These are phyloP conservation scores for Calonectria ilicicola DNA, from an alignment of 2,329 filamentous ascomycete species.

Conservation along the genomic window DNA sequence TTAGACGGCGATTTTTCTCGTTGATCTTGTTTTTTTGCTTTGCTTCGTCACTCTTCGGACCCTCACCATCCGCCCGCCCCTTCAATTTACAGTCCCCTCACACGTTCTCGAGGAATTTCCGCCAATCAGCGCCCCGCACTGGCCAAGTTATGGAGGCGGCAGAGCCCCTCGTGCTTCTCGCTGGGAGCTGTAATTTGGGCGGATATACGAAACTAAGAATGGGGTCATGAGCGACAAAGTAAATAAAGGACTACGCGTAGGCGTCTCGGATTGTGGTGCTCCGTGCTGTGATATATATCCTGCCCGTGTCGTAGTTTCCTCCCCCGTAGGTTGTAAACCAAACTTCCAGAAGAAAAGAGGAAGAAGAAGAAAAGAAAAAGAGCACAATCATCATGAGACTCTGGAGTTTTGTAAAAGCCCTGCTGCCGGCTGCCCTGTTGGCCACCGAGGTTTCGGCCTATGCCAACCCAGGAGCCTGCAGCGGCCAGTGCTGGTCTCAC, in stretches of 20 bases:
- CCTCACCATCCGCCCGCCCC: conserved; percentile 16
- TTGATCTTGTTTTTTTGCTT: neutral
- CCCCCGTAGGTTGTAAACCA: neutral
- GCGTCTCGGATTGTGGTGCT: neutral
- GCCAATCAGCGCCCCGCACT: conserved; percentile 21
- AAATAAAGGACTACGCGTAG: neutral
- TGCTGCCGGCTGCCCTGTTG: conserved; percentile 17
- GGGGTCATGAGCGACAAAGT: neutral
- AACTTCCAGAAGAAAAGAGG: neutral
- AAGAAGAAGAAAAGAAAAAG: neutral
- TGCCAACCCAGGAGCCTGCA: conserved; percentile 51
- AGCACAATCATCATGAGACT: conserved; percentile 19
- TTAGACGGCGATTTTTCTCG: neutral
- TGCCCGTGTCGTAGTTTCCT: neutral
- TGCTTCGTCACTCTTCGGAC: neutral
- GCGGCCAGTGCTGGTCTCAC: conserved; percentile 52
- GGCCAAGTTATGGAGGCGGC: neutral
- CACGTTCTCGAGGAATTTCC: conserved; percentile 1
- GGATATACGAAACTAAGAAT: conserved; percentile 16
- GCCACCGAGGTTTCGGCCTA: conserved; percentile 51
- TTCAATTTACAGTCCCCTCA: conserved; percentile 17
- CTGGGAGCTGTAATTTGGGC: conserved; percentile 12
- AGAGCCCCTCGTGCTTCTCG: neutral
- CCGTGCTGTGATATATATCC: neutral
- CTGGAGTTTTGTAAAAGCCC: conserved; percentile 21